Conservation (phyloP, 2,329 filamentous ascomycete genomes). For the Fusarium nisikadoi region DNA sequence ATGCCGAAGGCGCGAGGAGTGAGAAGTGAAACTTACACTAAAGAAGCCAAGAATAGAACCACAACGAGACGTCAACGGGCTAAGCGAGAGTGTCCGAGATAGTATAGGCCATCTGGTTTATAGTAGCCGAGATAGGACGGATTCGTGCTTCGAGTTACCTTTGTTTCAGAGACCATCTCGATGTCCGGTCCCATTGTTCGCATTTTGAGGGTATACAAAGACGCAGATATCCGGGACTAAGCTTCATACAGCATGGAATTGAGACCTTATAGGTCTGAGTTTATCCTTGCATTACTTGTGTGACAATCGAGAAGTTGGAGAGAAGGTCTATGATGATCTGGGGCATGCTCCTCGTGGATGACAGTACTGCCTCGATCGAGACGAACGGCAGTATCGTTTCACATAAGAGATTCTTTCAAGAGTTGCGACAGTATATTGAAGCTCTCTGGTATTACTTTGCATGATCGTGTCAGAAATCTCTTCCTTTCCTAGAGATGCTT, state of each 20-base stretch:
- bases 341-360: not conserved
- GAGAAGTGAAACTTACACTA: not conserved
- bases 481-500: not conserved
- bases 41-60: not conserved
- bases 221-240: not conserved
- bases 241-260: not conserved
- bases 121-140: not conserved
- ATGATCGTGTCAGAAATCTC: not conserved
- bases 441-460: accelerated
- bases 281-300: not conserved
- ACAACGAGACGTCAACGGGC: not conserved
- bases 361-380: not conserved
- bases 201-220: not conserved
- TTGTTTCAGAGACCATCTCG: not conserved
- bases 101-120: too few species aligned
- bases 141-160: not conserved
- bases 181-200: not conserved
- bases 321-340: not conserved
- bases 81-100: not conserved
- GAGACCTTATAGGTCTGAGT: not conserved
- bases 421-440: too few species aligned
- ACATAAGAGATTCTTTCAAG: not conserved
- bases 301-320: not conserved
- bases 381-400: not conserved
- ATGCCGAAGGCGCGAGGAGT: not conserved